Evolutionary conservation across 192 early-diverging fungal genomes (phyloP).

Genomic region (Linnemannia zychae): DNA sequence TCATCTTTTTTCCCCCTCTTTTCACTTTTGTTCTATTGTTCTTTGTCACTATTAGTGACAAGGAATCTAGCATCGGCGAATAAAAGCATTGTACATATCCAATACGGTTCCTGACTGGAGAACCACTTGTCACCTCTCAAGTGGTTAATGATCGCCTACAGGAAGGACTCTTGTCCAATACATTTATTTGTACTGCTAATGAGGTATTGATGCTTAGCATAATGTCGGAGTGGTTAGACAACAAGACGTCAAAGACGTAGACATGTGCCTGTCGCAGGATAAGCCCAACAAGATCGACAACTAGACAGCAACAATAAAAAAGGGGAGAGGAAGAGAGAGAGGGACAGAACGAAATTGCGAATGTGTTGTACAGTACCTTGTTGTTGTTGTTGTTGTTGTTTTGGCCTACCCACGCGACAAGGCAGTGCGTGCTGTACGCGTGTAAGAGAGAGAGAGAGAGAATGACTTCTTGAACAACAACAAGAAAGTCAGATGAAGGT

Average conservation of each 20-base stretch:
- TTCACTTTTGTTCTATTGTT: neutral
- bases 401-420: constrained; percentile 3
- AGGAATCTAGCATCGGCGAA: no score
- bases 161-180: no score
- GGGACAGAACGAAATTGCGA: neutral
- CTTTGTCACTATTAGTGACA: neutral
- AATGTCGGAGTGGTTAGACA: neutral
- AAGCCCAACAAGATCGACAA: neutral
- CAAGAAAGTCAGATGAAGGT: neutral
- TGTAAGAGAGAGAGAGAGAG: neutral
- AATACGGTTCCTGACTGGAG: neutral
- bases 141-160: neutral
- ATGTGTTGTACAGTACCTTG: neutral
- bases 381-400: neutral
- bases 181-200: no score
- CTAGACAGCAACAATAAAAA: neutral
- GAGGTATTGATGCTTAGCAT: neutral
- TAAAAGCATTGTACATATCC: neutral
- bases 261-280: neutral
- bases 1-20: no score
- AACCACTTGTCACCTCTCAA: neutral
- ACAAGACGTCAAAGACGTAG: neutral
- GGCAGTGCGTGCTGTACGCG: neutral
- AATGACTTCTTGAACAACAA: neutral
- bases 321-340: neutral